phyloP scores from a whole-genome alignment of 495 filamentous ascomycete genomes.

The Saxophila tyrrhenica region DNA sequence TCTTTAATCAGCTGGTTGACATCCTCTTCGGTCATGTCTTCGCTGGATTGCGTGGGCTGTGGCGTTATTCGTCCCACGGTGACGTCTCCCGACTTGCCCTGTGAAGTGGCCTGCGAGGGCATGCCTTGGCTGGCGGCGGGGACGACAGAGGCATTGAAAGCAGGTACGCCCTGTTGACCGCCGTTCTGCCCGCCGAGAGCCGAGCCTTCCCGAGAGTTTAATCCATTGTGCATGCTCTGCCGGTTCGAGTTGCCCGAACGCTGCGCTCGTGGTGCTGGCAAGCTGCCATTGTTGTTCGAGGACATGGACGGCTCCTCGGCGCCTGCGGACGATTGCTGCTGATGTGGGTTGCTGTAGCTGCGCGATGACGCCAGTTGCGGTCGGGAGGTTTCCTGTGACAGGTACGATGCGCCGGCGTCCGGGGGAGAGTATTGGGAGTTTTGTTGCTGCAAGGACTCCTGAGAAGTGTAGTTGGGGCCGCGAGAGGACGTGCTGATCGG shows the following conservation, averaged over 20 bases:
- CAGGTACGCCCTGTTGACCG: slow-evolving; percentile 19
- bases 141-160: slow-evolving; percentile 29
- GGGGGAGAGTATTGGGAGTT: background rate
- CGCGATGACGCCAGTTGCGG: background rate
- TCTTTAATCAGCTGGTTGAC: slow-evolving; percentile 29
- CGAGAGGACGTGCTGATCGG: slow-evolving; percentile 1
- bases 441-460: slow-evolving; percentile 1
- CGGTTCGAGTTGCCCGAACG: slow-evolving; percentile 5
- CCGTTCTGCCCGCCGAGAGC: slow-evolving; percentile 2
- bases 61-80: slow-evolving; percentile 28
- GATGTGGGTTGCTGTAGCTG: slow-evolving; percentile 4
- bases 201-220: slow-evolving; percentile 13
- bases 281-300: slow-evolving; percentile 16
- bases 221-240: slow-evolving; percentile 19
- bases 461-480: background rate
- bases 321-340: background rate
- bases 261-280: background rate
- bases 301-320: slow-evolving; percentile 12
- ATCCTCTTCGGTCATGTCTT: slow-evolving; percentile 32
- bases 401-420: background rate
- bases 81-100: slow-evolving; percentile 11
- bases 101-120: slow-evolving; percentile 21
- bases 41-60: slow-evolving; percentile 21
- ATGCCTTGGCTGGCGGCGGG: slow-evolving; percentile 25
- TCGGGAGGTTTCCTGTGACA: background rate